A percentile compares a stretch with the other conserved stretches of the same genome.
Evolutionary conservation across 148 eudicot genomes (phyloP).

Genomic region (Cornus suecica): DNA sequence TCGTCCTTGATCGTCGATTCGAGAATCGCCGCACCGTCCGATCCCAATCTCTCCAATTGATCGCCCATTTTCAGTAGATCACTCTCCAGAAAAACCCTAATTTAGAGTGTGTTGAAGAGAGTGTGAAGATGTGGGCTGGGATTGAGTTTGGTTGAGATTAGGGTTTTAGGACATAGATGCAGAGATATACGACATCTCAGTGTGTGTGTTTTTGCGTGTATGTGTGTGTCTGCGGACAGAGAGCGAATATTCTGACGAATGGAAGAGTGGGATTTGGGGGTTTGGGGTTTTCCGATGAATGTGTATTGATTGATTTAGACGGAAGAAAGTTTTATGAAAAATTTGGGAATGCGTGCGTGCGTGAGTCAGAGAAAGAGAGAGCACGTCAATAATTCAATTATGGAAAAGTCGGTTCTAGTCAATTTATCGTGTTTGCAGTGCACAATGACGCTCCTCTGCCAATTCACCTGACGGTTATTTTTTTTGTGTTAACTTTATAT

Average conservation of each 20-base stretch:
- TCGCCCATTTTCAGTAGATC: conserved; percentile 33
- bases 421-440: too few relatives aligned
- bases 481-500: too few relatives aligned
- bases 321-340: too few relatives aligned
- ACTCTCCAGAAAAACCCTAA: conserved; percentile 2
- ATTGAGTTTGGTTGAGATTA: neutral
- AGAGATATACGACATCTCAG: neutral
- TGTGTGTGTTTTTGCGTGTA: neutral
- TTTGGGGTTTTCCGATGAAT: neutral
- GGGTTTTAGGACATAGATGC: neutral
- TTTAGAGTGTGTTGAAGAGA: neutral
- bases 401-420: too few relatives aligned
- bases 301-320: neutral
- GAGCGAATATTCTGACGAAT: neutral
- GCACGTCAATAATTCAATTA: too few relatives aligned
- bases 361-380: too few relatives aligned
- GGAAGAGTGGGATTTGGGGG: neutral
- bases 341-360: neutral
- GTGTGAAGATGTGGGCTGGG: neutral
- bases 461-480: too few relatives aligned
- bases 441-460: too few relatives aligned
- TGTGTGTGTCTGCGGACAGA: neutral
- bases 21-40: conserved; percentile 38
- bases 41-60: conserved; percentile 54
- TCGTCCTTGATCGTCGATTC: conserved; percentile 59